Evolutionary conservation across 2,329 filamentous ascomycete genomes (phyloP).

Genomic region (Fusarium annulatum): DNA sequence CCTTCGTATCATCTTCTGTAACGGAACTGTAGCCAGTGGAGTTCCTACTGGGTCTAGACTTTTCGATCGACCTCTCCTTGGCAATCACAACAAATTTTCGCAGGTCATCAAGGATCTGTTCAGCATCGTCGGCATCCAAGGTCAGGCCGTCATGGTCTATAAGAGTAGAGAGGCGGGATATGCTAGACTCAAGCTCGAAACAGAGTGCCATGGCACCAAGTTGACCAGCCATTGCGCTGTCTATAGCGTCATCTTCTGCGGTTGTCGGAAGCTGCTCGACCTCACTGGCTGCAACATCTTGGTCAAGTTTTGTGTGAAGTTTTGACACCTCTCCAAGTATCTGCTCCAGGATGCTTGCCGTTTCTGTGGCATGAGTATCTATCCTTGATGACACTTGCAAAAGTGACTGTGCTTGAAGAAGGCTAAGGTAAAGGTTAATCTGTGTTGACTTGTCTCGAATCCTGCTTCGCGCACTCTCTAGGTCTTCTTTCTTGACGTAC

Average conservation of each 20-base stretch:
- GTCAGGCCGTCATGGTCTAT: conserved; percentile 6
- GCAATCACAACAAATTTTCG: conserved; percentile 8
- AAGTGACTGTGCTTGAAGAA: conserved; percentile 22
- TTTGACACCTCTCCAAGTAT: conserved; percentile 14
- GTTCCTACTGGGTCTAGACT: no score
- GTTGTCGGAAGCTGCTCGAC: background rate
- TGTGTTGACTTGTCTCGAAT: conserved; percentile 23
- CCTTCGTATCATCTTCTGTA: background rate
- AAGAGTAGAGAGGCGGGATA: conserved; percentile 8
- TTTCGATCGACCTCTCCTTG: background rate
- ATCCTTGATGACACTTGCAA: conserved; percentile 15
- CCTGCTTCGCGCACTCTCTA: conserved; percentile 9
- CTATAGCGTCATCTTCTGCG: background rate
- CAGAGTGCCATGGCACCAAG: conserved; percentile 6
- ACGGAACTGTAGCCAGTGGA: fast-evolving
- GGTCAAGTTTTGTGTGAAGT: conserved; percentile 1
- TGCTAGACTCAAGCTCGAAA: conserved; percentile 25
- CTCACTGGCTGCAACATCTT: background rate
- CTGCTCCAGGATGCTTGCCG: conserved; percentile 11
- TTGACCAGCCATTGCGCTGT: background rate
- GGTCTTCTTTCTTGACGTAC: conserved; percentile 23
- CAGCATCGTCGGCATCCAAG: conserved; percentile 22
- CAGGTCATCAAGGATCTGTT: conserved; percentile 30
- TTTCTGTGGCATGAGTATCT: background rate
- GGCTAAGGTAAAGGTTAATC: conserved; percentile 19